Evolutionary conservation across 1,284 basidiomycete species (phyloP), one percentile per base, ranked within the genome.

Genomic region (Tilletiaria anomala): DNA sequence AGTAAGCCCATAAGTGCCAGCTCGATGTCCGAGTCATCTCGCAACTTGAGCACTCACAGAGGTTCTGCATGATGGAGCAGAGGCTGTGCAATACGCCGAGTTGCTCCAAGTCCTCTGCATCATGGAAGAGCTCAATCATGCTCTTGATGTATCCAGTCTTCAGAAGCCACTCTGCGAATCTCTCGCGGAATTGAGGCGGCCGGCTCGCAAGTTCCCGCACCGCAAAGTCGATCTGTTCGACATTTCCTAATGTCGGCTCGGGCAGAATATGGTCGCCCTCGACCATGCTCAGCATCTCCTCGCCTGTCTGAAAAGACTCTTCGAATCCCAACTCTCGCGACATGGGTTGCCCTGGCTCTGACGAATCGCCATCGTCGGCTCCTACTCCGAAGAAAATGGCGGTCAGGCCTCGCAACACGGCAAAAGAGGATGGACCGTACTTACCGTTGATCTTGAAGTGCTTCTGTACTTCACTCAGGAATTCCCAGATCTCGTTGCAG

Each of bases 401-500:
- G n/a, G n/a, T n/a, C n/a, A n/a, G n/a, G n/a, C n/a, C n/a, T n/a
- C n/a, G n/a, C n/a, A n/a, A n/a, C n/a, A n/a, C n/a, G n/a, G n/a
- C n/a, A n/a, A n/a, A n/a, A n/a, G n/a, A n/a, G n/a, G n/a, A n/a
- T n/a, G n/a, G n/a, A n/a, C n/a, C n/a, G n/a, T n/a, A n/a, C n/a
- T 62, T 17, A 43, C 24, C 14, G 47, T n/a, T n/a, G n/a, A n/a
- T n/a, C n/a, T n/a, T 39, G 36, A 86, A 76, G 60, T 85, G 82
- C 49, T 77, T 77, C 65, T 93, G 88, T n/a, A 94, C 87, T 58
- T 94, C 86, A 50, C 78, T 73, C 57, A 99, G 87, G 68, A 97
- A 97, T 58, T 82, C 82, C 91, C 91, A 97, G 37, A 97, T 84
- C 71, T 96, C 91, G 35, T 80, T 75, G 60, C 91, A 99, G 23